Conservation (phyloP, 2,329 filamentous ascomycete genomes). For the Monosporascus sp. region DNA sequence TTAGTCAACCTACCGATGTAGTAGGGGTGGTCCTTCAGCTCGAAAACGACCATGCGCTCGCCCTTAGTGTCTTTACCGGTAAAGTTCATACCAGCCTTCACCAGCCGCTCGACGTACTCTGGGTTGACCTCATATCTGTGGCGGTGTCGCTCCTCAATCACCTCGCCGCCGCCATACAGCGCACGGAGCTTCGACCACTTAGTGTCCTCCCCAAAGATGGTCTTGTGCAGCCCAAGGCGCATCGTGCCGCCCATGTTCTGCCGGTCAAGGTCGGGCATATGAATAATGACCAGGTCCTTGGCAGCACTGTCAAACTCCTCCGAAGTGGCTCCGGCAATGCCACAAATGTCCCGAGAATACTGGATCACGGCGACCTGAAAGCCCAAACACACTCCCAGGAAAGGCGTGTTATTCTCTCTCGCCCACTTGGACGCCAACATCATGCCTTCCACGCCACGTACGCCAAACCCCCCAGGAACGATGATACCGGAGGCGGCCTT, state of each 20-base stretch:
- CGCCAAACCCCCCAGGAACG: constrained; percentile 74
- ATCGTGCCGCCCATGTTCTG: constrained; percentile 77
- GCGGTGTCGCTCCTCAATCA: constrained; percentile 70
- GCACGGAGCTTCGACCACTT: constrained; percentile 75
- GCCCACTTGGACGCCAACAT: constrained; percentile 83
- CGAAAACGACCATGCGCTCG: constrained; percentile 76
- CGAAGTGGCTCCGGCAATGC: constrained; percentile 50
- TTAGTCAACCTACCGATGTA: constrained; percentile 49
- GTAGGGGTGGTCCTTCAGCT: constrained; percentile 77
- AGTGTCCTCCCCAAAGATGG: constrained; percentile 67
- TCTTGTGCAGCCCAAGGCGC: constrained; percentile 72
- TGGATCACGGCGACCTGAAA: constrained; percentile 94
- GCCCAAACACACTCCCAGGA: constrained; percentile 84
- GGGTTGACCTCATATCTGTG: constrained; percentile 93
- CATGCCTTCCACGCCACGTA: constrained; percentile 84
- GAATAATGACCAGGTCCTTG: constrained; percentile 71
- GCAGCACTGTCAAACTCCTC: constrained; percentile 52
- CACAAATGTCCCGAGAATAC: constrained; percentile 71
- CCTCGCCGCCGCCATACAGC: constrained; percentile 58
- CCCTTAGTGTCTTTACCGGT: constrained; percentile 75
- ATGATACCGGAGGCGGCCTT: constrained; percentile 64
- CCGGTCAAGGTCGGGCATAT: constrained; percentile 73
- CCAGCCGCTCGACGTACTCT: constrained; percentile 62
- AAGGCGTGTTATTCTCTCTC: constrained; percentile 73
- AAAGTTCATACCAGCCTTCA: constrained; percentile 66